Evolutionary conservation across 78 protist genomes (phyloP), one percentile per base, ranked within the genome.

Genomic region (Isochrysis galbana): DNA sequence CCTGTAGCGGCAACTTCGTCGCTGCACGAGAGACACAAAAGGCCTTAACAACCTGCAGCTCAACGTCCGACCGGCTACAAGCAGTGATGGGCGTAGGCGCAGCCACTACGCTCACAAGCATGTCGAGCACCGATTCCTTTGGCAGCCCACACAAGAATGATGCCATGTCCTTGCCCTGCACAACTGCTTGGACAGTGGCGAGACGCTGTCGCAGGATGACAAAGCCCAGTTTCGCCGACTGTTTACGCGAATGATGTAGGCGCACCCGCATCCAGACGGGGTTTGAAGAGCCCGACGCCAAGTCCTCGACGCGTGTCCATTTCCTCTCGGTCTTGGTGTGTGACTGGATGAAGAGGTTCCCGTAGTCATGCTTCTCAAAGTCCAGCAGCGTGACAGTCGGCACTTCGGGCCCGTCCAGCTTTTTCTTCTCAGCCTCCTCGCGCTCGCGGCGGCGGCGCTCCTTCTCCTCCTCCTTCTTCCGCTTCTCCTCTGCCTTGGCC

Each of bases 401-500:
- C 82, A 72, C 82, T 42, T 72, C 82, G 36, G 82, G 82, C 42
- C 82, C 82, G 25, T 29, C 82, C 25, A 72, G 82, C 36, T 72
- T 72, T 23, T 36, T 29, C 44, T 42, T 3, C 82, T 29, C 82
- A 25, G 82, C 82, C 42, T 29, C 82, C 42, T 72, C 82, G 17
- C 82, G 82, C 82, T 72, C 82, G 46, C 36, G 32, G 14, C 82
- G 36, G 46, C 36, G 32, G 14, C 82, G 82, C 82, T 72, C 82
- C 82, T 72, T 72, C 42, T 72, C 82, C 42, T 72, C 82, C 42
- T 72, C 82, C 19, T 72, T 72, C 42, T 19, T 3, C n/a, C 82
- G 82, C 82, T 72, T 72, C 82, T 72, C 82, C 42, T 72, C 82
- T 5, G 82, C 82, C 42, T 72, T 72, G 14, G 82, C 82, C 36